Conservation (phyloP, 345 rosid species). For the Syzygium aqueum region DNA sequence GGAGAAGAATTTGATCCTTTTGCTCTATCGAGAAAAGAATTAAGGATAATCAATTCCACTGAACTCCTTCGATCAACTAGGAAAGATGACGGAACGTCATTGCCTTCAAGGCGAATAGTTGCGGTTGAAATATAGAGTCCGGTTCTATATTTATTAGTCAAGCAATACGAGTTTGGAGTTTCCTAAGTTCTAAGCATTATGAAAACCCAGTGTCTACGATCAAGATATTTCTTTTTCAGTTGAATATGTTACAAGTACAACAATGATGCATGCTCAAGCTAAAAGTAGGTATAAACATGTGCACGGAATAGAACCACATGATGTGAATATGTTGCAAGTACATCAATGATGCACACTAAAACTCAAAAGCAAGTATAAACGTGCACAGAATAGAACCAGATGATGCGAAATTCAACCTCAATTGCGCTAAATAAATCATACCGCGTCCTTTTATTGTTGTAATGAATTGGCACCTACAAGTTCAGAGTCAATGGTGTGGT, state of each 20-base stretch:
- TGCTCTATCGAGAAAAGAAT: neutral
- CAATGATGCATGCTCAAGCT: neutral
- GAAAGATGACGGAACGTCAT: neutral
- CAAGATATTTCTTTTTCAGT: neutral
- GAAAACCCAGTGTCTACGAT: neutral
- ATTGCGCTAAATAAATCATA: neutral
- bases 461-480: neutral
- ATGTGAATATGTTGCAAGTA: neutral
- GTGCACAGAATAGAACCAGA: neutral
- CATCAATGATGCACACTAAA: neutral
- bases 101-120: neutral
- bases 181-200: neutral
- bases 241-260: neutral
- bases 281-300: neutral
- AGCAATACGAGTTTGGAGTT: neutral
- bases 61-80: neutral
- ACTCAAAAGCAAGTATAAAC: neutral
- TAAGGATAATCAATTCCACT: neutral
- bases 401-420: neutral
- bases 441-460: neutral
- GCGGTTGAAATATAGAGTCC: no score
- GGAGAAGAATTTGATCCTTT: neutral
- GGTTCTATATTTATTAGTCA: no score
- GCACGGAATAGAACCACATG: neutral
- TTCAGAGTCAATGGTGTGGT: neutral